Evolutionary conservation across 2,329 filamentous ascomycete species (phyloP).

Genomic region (Fusarium subtropicale): DNA sequence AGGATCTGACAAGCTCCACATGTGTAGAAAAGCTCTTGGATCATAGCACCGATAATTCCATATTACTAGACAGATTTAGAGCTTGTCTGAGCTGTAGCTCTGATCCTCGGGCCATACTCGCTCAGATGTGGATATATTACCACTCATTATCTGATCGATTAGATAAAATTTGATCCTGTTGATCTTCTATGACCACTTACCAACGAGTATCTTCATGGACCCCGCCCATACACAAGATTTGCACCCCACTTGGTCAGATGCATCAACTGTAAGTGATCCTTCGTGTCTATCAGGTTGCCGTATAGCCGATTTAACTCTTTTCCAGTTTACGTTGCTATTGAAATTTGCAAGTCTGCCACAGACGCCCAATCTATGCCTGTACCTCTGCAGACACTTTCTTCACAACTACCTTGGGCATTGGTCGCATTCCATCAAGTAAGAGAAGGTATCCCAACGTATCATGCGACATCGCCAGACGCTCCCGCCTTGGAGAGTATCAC

Average conservation of each 20-base stretch:
- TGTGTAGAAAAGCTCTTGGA: background rate
- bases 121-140: background rate
- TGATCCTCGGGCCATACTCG: background rate
- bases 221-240: background rate
- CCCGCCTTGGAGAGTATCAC: background rate
- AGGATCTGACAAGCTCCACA: background rate
- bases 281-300: background rate
- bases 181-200: background rate
- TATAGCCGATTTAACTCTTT: background rate
- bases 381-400: background rate
- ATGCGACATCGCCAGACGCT: background rate
- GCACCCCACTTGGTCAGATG: background rate
- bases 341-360: background rate
- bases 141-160: constrained; percentile 5
- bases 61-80: background rate
- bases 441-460: background rate
- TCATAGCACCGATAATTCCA: background rate
- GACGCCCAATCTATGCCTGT: background rate
- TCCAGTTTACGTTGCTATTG: background rate
- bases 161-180: background rate
- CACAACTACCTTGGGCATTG: background rate
- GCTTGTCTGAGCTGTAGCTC: background rate
- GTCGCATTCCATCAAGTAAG: background rate
- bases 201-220: too few relatives aligned
- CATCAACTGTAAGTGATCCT: background rate